Evolutionary conservation across 2,329 filamentous ascomycete species (phyloP).

Genomic region (Venturia carpophila): DNA sequence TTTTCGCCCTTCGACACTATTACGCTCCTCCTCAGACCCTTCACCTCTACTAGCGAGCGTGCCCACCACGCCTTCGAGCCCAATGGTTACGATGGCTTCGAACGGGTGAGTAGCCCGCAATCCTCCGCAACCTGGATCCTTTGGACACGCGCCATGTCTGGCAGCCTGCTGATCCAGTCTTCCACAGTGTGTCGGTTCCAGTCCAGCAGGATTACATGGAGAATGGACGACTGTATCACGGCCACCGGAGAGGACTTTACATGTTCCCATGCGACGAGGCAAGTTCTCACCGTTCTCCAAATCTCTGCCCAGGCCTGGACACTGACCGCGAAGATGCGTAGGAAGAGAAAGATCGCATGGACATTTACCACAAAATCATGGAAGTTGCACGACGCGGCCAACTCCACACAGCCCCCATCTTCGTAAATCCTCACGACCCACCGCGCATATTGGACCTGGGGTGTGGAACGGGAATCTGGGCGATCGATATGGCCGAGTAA

Average conservation of each 20-base stretch:
- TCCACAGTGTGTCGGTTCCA: conserved; percentile 29
- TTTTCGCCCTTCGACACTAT: conserved; percentile 2
- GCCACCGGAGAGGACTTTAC: conserved; percentile 60
- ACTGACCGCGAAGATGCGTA: conserved; percentile 28
- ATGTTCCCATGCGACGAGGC: conserved; percentile 72
- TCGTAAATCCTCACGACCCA: conserved; percentile 27
- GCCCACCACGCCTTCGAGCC: conserved; percentile 17
- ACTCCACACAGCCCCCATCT: conserved; percentile 39
- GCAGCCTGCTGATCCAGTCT: conserved; percentile 17
- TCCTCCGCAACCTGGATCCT: conserved; percentile 13
- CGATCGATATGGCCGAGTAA: conserved; percentile 75
- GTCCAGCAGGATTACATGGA: conserved; percentile 46
- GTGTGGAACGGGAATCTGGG: conserved; percentile 87
- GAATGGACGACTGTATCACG: conserved; percentile 64
- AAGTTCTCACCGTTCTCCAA: conserved; percentile 26
- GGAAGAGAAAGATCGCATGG: conserved; percentile 68
- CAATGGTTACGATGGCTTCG: conserved; percentile 39
- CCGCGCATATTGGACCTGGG: conserved; percentile 59
- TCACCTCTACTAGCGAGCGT: conserved; percentile 11
- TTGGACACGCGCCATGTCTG: background rate
- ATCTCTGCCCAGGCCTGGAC: conserved; percentile 18
- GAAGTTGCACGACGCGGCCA: conserved; percentile 52
- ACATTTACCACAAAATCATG: conserved; percentile 75
- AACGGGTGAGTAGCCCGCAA: conserved; percentile 33
- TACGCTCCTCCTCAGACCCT: background rate